Evolutionary conservation across 805 yeast species (phyloP).

Genomic region (Kuraishia molischiana): DNA sequence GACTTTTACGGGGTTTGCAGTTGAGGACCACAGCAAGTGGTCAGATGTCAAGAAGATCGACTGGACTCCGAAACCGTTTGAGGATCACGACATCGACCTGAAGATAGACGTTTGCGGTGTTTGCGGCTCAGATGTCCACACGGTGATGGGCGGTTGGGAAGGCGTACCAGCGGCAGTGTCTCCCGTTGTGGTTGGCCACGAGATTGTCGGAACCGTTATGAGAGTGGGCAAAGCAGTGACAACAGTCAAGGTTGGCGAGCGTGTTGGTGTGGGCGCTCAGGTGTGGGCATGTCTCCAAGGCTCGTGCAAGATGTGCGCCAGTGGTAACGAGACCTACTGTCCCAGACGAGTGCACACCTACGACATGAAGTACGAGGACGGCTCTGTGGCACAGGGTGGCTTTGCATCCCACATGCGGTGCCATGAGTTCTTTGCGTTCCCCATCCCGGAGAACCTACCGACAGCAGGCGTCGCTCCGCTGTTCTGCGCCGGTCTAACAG

Average conservation of each 20-base stretch:
- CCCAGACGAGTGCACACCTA: slow-evolving; percentile 26
- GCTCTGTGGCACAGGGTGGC: slow-evolving; percentile 45
- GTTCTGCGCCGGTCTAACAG: slow-evolving; percentile 72
- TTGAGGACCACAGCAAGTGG: slow-evolving; percentile 24
- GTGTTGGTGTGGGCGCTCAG: slow-evolving; percentile 78
- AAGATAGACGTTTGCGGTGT: slow-evolving; percentile 43
- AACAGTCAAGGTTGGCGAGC: slow-evolving; percentile 50
- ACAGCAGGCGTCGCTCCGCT: slow-evolving; percentile 58
- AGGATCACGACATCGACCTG: slow-evolving; percentile 21
- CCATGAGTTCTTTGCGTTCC: slow-evolving; percentile 52
- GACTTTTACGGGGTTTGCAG: slow-evolving; percentile 27
- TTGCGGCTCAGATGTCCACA: slow-evolving; percentile 54
- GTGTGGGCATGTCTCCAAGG: slow-evolving; percentile 53
- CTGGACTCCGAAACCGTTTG: slow-evolving; percentile 26
- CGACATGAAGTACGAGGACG: slow-evolving; percentile 17
- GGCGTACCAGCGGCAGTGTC: slow-evolving; percentile 6
- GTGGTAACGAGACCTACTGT: slow-evolving; percentile 37
- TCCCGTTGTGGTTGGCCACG: slow-evolving; percentile 47
- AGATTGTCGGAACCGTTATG: slow-evolving; percentile 50
- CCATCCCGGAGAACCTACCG: slow-evolving; percentile 45
- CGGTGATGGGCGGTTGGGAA: slow-evolving; percentile 41
- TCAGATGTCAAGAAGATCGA: slow-evolving; percentile 13
- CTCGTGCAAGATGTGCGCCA: slow-evolving; percentile 45
- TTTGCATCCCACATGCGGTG: slow-evolving; percentile 56
- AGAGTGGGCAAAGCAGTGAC: slow-evolving; percentile 47